Percentiles rank a stretch among this genome's conserved stretches.
Evolutionary conservation across 192 early-diverging fungal genomes (phyloP).

Genomic region (Phycomyces nitens): DNA sequence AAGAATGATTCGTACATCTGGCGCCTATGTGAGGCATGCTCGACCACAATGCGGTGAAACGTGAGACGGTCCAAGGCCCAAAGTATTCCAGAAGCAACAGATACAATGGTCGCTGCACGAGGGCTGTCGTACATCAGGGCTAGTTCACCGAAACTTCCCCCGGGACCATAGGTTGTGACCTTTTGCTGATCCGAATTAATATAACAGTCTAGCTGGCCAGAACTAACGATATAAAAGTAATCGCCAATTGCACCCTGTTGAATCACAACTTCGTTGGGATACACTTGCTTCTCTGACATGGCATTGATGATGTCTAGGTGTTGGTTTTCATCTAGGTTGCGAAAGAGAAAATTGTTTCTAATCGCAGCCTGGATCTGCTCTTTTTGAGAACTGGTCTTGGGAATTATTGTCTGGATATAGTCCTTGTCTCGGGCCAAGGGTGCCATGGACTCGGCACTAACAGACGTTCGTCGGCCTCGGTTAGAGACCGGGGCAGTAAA

Average conservation of each 20-base stretch:
- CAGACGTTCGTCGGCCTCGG: conserved; percentile 33
- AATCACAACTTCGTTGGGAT: conserved; percentile 25
- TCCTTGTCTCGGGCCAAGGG: conserved; percentile 11
- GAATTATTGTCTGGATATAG: conserved; percentile 11
- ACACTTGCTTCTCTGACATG: conserved; percentile 34
- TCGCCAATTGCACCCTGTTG: conserved; percentile 41
- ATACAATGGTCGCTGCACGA: conserved; percentile 39
- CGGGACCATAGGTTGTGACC: conserved; percentile 23
- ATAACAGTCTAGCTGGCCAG: conserved; percentile 32
- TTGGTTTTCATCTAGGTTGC: conserved; percentile 34
- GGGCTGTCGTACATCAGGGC: conserved; percentile 49
- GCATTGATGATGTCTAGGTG: conserved; percentile 32
- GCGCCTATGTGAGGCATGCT: conserved; percentile 31
- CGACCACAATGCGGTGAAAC: conserved; percentile 35
- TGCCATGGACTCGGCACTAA: conserved; percentile 40
- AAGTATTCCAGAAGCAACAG: conserved; percentile 23
- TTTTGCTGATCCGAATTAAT: conserved; percentile 14
- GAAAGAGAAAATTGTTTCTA: conserved; percentile 34
- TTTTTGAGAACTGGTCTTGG: conserved; percentile 22
- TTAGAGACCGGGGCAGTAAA: conserved; percentile 19
- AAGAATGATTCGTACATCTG: conserved; percentile 39
- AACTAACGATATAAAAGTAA: conserved; percentile 38
- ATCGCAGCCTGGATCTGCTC: conserved; percentile 26
- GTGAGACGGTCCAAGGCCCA: conserved; percentile 44
- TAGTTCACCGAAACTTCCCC: conserved; percentile 44